Base-by-base conservation (phyloP, 176 grass and related monocot species). In the Pontederia crassipes region DNA sequence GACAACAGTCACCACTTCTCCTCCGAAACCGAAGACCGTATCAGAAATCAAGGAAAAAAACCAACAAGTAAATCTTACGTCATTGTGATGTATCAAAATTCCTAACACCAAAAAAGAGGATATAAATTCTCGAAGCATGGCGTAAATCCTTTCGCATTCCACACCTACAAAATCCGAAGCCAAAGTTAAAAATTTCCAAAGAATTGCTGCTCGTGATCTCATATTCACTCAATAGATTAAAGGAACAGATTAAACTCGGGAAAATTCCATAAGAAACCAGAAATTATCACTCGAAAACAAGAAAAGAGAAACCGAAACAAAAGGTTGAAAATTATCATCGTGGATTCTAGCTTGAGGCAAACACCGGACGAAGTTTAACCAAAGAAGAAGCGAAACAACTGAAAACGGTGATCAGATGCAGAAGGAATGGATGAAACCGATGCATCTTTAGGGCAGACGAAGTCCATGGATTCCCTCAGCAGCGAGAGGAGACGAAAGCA, bases 121-220 rank as follows among this genome's bases (percentile, higher is more conserved):
- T 96, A 96, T 96, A 76, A 82, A 75, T 96, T 87, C 16, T 84
- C 69, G 72, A 96, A 96, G 75, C 82, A 90, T 49, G 80, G 83
- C 9, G 83, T 62, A 58, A 96, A 87, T 12, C 64, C 32, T 57
- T 61, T 76, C 70, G 81, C 83, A 59, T 87, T 78, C 91, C 83
- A 96, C 15, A 90, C 86, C 90, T 90, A 75, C 83, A 45, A 65
- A 54, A 28, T 17, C 14, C 12, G 14, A 59, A 54, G 17, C 45
- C 13, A 50, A 48, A 5, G n/a, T 15, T 29, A 67, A 54, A 10
- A 10, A 35, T 10, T 35, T 54, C 50, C 28, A 32, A 28, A 12
- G 11, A 13, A 28, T 28, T 59, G 24, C 12, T 4, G 29, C 16
- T 9, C 17, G 54, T 17, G 52, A 54, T 17, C 8, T 54, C n/a